Conservation (phyloP, 306 rosid genomes). For the Comarum palustre region DNA sequence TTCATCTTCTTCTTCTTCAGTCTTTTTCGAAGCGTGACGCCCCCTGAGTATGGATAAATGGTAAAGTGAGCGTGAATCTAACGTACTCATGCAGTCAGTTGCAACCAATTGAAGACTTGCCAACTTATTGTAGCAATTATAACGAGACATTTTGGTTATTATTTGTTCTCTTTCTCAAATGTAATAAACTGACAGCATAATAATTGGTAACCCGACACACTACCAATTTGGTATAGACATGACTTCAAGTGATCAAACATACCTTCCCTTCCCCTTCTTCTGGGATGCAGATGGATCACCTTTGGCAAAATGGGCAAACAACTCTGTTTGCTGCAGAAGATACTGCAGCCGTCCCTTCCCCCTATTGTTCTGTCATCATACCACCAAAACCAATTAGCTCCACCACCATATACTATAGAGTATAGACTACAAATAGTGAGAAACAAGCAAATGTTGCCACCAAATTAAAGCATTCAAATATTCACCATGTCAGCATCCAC, state of each 20-base stretch:
- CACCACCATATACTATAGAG: neutral
- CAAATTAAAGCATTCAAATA: neutral
- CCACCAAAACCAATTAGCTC: slow-evolving; percentile 2
- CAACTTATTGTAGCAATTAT: neutral
- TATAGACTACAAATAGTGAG: neutral
- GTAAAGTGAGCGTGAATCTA: slow-evolving; percentile 1
- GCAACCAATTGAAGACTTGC: neutral
- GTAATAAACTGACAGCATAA: neutral
- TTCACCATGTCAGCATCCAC: slow-evolving; percentile 93
- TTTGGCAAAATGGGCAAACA: slow-evolving; percentile 97
- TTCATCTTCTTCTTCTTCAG: slow-evolving; percentile 99
- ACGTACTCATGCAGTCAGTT: neutral
- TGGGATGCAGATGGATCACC: slow-evolving; percentile 69
- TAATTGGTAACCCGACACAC: neutral
- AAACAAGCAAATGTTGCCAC: neutral
- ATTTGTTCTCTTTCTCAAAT: neutral
- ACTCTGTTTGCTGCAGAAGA: slow-evolving; percentile 93
- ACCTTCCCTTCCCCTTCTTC: slow-evolving; percentile 84
- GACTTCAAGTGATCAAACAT: slow-evolving; percentile 6
- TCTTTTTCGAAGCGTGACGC: slow-evolving; percentile 94
- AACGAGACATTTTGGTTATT: neutral
- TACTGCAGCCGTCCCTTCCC: slow-evolving; percentile 92
- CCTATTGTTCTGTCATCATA: slow-evolving; percentile 56
- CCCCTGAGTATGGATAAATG: slow-evolving; percentile 49
- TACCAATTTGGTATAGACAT: neutral